phyloP scores from a whole-genome alignment of 2,329 filamentous ascomycete species.

The Hypoxylon sp. region DNA sequence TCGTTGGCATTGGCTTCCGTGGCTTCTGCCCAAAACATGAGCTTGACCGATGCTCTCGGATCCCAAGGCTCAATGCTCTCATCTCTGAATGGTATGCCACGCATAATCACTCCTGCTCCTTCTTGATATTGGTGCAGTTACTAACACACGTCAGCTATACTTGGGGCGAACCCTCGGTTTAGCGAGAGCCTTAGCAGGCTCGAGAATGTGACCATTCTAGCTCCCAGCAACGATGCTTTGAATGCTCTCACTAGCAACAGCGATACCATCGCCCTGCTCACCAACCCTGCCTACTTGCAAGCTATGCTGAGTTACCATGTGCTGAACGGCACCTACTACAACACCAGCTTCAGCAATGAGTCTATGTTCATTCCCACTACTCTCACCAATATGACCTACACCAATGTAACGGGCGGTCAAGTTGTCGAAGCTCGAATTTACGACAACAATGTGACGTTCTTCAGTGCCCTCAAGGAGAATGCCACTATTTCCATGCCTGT shows the following conservation, averaged over 20 bases:
- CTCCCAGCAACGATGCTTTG: conserved; percentile 62
- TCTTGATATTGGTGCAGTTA: background rate
- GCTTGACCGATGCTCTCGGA: conserved; percentile 32
- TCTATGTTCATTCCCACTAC: conserved; percentile 51
- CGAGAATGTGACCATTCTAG: conserved; percentile 64
- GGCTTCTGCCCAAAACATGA: conserved; percentile 28
- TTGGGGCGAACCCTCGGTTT: conserved; percentile 28
- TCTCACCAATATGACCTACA: conserved; percentile 59
- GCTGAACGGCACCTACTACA: conserved; percentile 58
- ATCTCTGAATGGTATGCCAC: conserved; percentile 27
- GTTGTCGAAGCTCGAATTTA: conserved; percentile 56
- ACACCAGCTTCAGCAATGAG: conserved; percentile 41
- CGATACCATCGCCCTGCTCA: conserved; percentile 37
- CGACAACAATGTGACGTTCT: conserved; percentile 56
- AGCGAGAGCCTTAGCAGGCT: conserved; percentile 22
- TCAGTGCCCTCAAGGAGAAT: conserved; percentile 59
- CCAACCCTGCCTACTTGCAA: conserved; percentile 38
- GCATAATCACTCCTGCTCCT: background rate
- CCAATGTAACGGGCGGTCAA: conserved; percentile 68
- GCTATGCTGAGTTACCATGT: conserved; percentile 66
- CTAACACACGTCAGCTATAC: conserved; percentile 22
- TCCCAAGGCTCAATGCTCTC: conserved; percentile 35
- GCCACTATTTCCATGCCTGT: conserved; percentile 59
- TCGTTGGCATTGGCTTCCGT: conserved; percentile 24
- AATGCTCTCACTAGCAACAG: conserved; percentile 49